These are phyloP conservation scores for Cystofilobasidium bisporidii DNA, from an alignment of 768 basidiomycete genomes.

Conservation along the genomic window DNA sequence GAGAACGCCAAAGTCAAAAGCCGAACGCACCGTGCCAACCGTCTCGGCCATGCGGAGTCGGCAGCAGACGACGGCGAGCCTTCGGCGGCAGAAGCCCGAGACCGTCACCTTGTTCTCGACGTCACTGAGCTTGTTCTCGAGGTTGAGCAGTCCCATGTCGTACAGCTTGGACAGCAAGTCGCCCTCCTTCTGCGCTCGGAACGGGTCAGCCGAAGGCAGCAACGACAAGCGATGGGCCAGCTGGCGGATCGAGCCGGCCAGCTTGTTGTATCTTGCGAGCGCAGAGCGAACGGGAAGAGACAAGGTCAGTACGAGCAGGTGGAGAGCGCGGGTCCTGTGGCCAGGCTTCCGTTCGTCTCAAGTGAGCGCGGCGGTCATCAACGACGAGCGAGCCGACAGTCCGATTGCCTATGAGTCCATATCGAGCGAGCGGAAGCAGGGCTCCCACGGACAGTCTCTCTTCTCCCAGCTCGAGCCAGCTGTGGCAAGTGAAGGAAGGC, in stretches of 20 bases:
- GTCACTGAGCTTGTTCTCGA: constrained; percentile 80
- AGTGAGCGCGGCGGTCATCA: no score
- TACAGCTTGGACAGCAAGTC: constrained; percentile 89
- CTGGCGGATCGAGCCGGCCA: constrained; percentile 75
- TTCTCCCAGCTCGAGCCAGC: no score
- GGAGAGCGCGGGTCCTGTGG: no score
- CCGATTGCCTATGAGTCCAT: no score
- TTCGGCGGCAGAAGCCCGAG: constrained; percentile 80
- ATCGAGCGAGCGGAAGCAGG: no score
- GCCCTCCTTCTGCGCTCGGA: constrained; percentile 70
- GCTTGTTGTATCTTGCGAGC: constrained; percentile 71
- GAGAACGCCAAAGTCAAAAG: not conserved
- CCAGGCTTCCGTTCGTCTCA: no score
- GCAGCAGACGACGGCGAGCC: constrained; percentile 86
- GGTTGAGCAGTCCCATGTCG: constrained; percentile 87
- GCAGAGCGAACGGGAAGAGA: no score
- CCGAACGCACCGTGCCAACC: constrained; percentile 77
- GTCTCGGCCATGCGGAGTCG: constrained; percentile 91
- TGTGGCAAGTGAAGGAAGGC: no score
- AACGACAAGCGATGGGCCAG: constrained; percentile 78
- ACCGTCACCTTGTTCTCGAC: constrained; percentile 91
- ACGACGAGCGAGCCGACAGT: no score
- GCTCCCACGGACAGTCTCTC: no score
- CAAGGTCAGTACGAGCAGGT: not conserved
- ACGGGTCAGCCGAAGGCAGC: constrained; percentile 80